Conservation (phyloP, 208 protist genomes). For the Trypanosoma avium region DNA sequence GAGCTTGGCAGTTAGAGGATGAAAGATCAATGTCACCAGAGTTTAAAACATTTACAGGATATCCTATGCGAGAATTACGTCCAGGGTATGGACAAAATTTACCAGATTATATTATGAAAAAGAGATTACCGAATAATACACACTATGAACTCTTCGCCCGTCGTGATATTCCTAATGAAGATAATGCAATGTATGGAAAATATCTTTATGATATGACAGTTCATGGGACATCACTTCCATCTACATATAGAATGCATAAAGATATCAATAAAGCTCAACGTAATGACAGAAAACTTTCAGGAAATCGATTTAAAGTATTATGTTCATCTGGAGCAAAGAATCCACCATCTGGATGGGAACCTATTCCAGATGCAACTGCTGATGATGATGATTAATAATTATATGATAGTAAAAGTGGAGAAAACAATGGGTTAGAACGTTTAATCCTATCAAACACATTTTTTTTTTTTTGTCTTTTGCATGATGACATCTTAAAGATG, state of each 20-base stretch:
- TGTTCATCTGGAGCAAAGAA: constrained; percentile 77
- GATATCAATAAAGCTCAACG: constrained; percentile 91
- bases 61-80: constrained; percentile 84
- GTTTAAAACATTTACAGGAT: constrained; percentile 89
- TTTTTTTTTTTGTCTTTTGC: too few species aligned
- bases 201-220: constrained; percentile 86
- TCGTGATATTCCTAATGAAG: constrained; percentile 84
- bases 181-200: constrained; percentile 92
- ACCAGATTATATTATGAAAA: constrained; percentile 89
- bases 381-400: constrained; percentile 70
- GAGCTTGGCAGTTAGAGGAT: constrained; percentile 90
- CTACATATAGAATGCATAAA: constrained; percentile 90
- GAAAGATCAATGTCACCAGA: constrained; percentile 89
- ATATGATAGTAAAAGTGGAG: too few species aligned
- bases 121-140: constrained; percentile 88
- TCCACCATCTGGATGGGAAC: constrained; percentile 79
- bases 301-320: constrained; percentile 85
- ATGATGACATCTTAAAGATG: too few species aligned
- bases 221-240: constrained; percentile 83
- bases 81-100: constrained; percentile 86
- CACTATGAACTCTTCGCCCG: constrained; percentile 90
- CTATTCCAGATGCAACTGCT: constrained; percentile 71
- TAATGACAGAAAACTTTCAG: constrained; percentile 87
- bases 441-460: too few species aligned
- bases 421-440: too few species aligned